Evolutionary conservation across 768 basidiomycete species (phyloP), one percentile per base, ranked within the genome.

Genomic region (Lyophyllum semitale): DNA sequence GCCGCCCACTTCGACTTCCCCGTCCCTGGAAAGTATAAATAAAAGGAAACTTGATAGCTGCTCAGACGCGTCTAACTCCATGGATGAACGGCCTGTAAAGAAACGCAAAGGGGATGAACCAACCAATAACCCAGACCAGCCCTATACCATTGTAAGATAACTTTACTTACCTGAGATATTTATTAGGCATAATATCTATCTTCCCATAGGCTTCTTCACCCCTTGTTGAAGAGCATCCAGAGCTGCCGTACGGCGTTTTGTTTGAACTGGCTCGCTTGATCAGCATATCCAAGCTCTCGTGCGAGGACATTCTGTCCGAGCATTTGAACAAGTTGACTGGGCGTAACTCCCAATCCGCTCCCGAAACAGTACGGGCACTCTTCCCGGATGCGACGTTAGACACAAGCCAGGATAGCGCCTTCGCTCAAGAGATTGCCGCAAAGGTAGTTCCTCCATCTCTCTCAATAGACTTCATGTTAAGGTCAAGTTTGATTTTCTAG

Each of bases 241-340:
- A 59, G 1, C 54, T 78, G 2, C 61, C 72, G 0, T 75, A 65
- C 58, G 80, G 81, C 2, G 77, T 78, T 0, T 79, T 77, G 47
- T 84, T 75, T 68, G 80, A 84, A 59, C 65, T 85, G 17, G 80
- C 76, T 0, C 73, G 80, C 1, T 66, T 79, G 2, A 57, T 77
- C 27, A 69, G 66, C 12, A 13, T 13, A 17, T 37, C 62, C 59
- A 0, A 60, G 63, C 55, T 74, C 17, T 37, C 57, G 2, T 71
- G 64, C 47, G 58, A 73, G 1, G 54, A 71, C 1, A 66, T 82
- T 33, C 46, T 52, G 1, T 43, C 67, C 33, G 17, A 46, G 0
- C 53, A 51, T 3, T 62, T 82, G 2, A 58, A 65, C 23, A 47
- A 48, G 15, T 61, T 72, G 2, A 55, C 55, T 6, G 73, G 73